These are phyloP conservation scores for Tirmania nivea DNA, from an alignment of 495 filamentous ascomycete species.

Conservation along the genomic window DNA sequence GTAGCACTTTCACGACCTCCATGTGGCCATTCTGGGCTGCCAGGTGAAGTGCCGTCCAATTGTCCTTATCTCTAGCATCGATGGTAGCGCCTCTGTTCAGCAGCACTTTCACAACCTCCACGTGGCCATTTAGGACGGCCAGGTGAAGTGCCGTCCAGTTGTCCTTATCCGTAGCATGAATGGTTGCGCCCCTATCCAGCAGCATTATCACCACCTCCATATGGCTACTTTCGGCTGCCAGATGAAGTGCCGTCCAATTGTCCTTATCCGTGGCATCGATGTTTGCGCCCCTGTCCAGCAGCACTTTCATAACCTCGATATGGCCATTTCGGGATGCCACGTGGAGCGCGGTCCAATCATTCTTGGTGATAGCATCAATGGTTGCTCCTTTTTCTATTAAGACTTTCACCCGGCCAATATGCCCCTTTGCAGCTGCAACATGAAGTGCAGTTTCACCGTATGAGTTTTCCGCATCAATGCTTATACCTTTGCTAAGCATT, in stretches of 20 bases:
- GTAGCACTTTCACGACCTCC: slow-evolving; percentile 3
- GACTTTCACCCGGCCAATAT: too few relatives aligned
- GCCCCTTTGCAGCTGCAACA: too few relatives aligned
- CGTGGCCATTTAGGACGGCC: too few relatives aligned
- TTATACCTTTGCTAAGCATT: too few relatives aligned
- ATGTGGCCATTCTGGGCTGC: background rate
- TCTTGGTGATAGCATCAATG: too few relatives aligned
- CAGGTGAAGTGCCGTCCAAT: rapidly evolving
- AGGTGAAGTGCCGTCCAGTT: too few relatives aligned
- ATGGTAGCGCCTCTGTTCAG: slow-evolving; percentile 8
- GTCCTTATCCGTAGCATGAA: background rate
- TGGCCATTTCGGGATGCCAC: too few relatives aligned
- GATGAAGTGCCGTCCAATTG: rapidly evolving
- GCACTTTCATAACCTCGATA: background rate
- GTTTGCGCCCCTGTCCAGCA: slow-evolving; percentile 9
- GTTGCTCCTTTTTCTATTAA: too few relatives aligned
- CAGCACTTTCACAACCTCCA: background rate
- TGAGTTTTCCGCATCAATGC: too few relatives aligned
- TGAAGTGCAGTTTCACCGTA: too few relatives aligned
- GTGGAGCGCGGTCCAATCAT: too few relatives aligned
- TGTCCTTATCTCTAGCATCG: background rate
- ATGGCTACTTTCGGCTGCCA: background rate
- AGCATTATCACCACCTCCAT: slow-evolving; percentile 3
- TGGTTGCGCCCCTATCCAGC: slow-evolving; percentile 5
- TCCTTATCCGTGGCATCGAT: background rate